Evolutionary conservation across 768 basidiomycete genomes (phyloP).

Genomic region (Auriscalpium vulgare): DNA sequence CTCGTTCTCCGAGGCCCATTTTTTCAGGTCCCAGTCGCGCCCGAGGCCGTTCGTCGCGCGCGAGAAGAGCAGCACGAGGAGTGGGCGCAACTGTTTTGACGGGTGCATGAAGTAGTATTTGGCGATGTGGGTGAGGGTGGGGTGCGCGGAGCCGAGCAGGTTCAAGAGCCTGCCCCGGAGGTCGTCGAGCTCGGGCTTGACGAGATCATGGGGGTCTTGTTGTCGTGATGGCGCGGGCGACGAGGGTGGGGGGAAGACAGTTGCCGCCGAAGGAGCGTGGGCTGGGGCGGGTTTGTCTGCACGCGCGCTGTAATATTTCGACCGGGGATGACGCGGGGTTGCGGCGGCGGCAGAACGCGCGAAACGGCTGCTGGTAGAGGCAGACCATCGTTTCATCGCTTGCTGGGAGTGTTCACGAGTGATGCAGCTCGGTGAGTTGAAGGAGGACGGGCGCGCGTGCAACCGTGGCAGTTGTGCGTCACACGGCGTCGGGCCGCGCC

Average conservation of each 20-base stretch:
- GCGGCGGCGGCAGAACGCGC: not conserved
- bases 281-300: slow-evolving; percentile 4
- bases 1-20: slow-evolving; percentile 53
- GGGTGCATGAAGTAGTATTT: slow-evolving; percentile 87
- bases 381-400: slow-evolving; percentile 2
- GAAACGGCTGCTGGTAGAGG: slow-evolving; percentile 1
- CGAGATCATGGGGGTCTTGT: slow-evolving; percentile 60
- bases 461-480: not conserved
- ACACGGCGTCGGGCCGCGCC: not conserved
- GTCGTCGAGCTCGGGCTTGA: slow-evolving; percentile 63
- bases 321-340: not conserved
- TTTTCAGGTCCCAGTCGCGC: slow-evolving; percentile 48
- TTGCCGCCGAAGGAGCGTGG: not conserved
- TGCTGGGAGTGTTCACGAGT: not conserved
- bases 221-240: not conserved
- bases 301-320: slow-evolving; percentile 6
- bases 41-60: slow-evolving; percentile 92
- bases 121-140: slow-evolving; percentile 79
- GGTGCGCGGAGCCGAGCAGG: slow-evolving; percentile 84
- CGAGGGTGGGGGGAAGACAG: not conserved
- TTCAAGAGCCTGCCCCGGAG: slow-evolving; percentile 66
- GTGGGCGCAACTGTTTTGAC: slow-evolving; percentile 85
- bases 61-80: slow-evolving; percentile 82
- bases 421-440: not conserved
- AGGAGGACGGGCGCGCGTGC: not conserved